A percentile compares a stretch with the other conserved stretches of the same genome.
These are phyloP conservation scores for Pyrenophora seminiperda DNA, from an alignment of 2,329 filamentous ascomycete species.

Conservation along the genomic window DNA sequence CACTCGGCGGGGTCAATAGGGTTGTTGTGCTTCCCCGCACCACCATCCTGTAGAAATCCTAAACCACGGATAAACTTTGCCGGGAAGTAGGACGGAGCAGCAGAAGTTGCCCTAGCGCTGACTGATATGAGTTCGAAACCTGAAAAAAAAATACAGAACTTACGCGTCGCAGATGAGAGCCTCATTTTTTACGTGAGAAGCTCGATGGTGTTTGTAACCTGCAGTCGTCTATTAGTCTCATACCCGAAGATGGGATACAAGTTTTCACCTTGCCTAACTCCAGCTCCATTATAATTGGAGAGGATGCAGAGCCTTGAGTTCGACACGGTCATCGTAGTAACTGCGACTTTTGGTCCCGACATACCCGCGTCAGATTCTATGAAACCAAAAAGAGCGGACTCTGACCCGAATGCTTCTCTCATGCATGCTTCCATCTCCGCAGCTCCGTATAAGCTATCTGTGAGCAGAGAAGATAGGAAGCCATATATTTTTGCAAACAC, in stretches of 20 bases:
- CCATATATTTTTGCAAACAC: constrained; percentile 27
- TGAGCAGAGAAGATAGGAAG: constrained; percentile 33
- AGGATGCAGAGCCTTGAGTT: constrained; percentile 18
- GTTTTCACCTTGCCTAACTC: constrained; percentile 10
- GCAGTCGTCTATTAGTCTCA: background rate
- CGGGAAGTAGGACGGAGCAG: constrained; percentile 19
- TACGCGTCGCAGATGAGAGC: constrained; percentile 16
- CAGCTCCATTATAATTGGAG: constrained; percentile 22
- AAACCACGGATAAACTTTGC: constrained; percentile 21
- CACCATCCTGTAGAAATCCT: constrained; percentile 16
- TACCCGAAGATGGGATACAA: background rate
- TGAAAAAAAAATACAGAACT: constrained; percentile 1
- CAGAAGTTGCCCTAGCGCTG: constrained; percentile 20
- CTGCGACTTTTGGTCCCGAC: constrained; percentile 15
- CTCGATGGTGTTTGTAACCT: constrained; percentile 20
- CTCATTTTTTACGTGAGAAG: constrained; percentile 12
- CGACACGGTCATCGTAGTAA: constrained; percentile 19
- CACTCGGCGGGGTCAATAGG: constrained; percentile 13
- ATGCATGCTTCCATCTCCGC: constrained; percentile 44
- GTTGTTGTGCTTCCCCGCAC: constrained; percentile 19
- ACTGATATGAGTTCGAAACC: background rate
- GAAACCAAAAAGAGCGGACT: constrained; percentile 14
- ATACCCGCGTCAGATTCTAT: background rate
- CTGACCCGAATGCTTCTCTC: constrained; percentile 12
- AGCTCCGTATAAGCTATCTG: constrained; percentile 30